Percentiles rank a stretch among this genome's conserved stretches.
These are phyloP conservation scores for Globisporangium cystogenes DNA, from an alignment of 352 stramenopile genomes.

Conservation along the genomic window DNA sequence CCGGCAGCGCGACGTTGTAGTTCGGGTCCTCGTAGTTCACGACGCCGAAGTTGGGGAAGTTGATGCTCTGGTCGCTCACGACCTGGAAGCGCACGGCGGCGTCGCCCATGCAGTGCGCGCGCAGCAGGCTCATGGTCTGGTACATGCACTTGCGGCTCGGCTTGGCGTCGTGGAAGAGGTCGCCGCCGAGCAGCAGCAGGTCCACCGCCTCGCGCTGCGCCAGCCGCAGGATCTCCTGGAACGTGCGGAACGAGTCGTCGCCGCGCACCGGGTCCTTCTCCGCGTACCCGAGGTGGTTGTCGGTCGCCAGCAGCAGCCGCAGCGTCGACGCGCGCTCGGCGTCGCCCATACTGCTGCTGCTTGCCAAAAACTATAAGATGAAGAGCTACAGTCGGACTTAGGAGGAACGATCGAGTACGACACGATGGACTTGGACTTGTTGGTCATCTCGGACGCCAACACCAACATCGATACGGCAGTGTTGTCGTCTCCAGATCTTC, in stretches of 20 bases:
- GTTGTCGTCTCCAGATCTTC: too few relatives aligned
- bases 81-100: conserved; percentile 80
- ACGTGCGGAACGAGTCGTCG: conserved; percentile 89
- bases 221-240: conserved; percentile 84
- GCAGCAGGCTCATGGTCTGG: conserved; percentile 96
- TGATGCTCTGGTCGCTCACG: conserved; percentile 88
- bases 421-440: too few relatives aligned
- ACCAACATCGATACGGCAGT: too few relatives aligned
- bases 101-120: conserved; percentile 94
- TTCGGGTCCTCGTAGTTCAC: conserved; percentile 98
- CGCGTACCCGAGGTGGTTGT: conserved; percentile 98
- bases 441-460: too few relatives aligned
- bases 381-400: background rate
- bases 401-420: background rate
- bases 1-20: conserved; percentile 92
- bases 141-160: conserved; percentile 94
- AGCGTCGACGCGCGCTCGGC: conserved; percentile 40
- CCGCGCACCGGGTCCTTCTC: conserved; percentile 95
- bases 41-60: conserved; percentile 86
- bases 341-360: conserved; percentile 2
- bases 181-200: conserved; percentile 93
- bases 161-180: conserved; percentile 99
- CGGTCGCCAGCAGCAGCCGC: conserved; percentile 94
- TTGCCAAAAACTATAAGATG: background rate
- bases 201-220: conserved; percentile 76